phyloP scores from a whole-genome alignment of 257 asterid species.

The Striga asiatica region DNA sequence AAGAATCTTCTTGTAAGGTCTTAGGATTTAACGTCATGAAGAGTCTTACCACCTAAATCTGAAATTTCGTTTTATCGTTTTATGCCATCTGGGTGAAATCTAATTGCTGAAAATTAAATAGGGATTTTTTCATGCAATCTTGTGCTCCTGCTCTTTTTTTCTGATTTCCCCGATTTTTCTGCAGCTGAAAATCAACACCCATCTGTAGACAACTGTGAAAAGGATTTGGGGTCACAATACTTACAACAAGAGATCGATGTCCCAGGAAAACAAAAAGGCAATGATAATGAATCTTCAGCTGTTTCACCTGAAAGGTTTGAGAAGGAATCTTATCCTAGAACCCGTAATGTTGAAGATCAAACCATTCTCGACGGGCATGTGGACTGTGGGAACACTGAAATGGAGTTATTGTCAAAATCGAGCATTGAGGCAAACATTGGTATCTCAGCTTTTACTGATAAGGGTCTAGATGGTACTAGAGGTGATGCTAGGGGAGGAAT shows the following conservation, averaged over 20 bases:
- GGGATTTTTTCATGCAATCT: not conserved
- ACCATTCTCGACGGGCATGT: not conserved
- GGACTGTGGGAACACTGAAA: not conserved
- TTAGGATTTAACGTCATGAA: conserved; percentile 8
- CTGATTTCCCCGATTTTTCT: not conserved
- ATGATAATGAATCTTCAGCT: conserved; percentile 1
- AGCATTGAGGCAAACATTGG: not conserved
- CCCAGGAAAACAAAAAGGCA: not conserved
- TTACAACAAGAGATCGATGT: too few relatives aligned
- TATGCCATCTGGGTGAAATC: not conserved
- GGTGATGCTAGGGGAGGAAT: not conserved
- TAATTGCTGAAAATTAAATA: not conserved
- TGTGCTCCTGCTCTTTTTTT: not conserved
- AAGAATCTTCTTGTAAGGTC: conserved; percentile 20
- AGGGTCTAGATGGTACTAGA: conserved; percentile 7
- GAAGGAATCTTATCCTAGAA: conserved; percentile 10
- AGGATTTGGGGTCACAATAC: conserved; percentile 15
- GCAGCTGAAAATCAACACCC: conserved; percentile 16
- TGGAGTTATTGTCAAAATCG: not conserved
- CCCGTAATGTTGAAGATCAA: conserved; percentile 5
- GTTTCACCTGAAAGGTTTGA: conserved; percentile 5
- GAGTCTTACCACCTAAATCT: not conserved
- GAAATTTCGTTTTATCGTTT: conserved; percentile 21
- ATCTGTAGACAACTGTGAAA: conserved; percentile 6
- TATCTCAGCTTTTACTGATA: not conserved